Evolutionary conservation across 306 rosid genomes (phyloP).

Genomic region (Pterocarpus santalinus): DNA sequence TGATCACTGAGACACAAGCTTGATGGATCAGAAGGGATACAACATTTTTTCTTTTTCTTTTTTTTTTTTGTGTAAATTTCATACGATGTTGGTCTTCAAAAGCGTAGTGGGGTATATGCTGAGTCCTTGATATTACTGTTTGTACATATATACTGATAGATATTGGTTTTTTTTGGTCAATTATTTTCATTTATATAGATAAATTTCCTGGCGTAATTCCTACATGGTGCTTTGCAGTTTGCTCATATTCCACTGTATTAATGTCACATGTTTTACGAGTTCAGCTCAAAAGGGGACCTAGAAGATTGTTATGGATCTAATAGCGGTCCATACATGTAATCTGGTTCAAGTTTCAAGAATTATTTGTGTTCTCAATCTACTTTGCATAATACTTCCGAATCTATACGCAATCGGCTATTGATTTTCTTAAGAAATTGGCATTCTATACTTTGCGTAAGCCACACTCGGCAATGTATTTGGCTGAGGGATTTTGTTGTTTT

Average conservation of each 20-base stretch:
- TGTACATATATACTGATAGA: constrained; percentile 25
- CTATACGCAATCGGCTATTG: neutral
- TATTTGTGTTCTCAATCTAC: neutral
- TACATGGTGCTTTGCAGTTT: neutral
- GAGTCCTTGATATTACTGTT: constrained; percentile 23
- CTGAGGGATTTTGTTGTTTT: too few species aligned
- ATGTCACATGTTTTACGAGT: neutral
- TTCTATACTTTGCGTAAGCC: constrained; percentile 40
- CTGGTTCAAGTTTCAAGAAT: constrained; percentile 40
- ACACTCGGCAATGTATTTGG: neutral
- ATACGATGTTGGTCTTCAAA: constrained; percentile 39
- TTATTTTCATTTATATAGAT: constrained; percentile 1
- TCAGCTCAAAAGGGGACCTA: neutral
- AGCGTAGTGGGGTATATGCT: constrained; percentile 21
- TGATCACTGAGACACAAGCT: constrained; percentile 22
- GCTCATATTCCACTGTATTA: neutral
- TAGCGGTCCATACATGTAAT: constrained; percentile 12
- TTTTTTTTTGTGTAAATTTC: constrained; percentile 36
- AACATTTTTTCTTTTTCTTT: neutral
- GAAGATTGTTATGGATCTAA: constrained; percentile 1
- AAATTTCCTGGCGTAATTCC: neutral
- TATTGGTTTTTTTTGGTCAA: neutral
- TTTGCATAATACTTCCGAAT: neutral
- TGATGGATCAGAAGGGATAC: constrained; percentile 37
- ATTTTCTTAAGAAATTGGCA: constrained; percentile 41